Base-by-base conservation (phyloP, 1,284 basidiomycete genomes). In the Meripilus lineatus region DNA sequence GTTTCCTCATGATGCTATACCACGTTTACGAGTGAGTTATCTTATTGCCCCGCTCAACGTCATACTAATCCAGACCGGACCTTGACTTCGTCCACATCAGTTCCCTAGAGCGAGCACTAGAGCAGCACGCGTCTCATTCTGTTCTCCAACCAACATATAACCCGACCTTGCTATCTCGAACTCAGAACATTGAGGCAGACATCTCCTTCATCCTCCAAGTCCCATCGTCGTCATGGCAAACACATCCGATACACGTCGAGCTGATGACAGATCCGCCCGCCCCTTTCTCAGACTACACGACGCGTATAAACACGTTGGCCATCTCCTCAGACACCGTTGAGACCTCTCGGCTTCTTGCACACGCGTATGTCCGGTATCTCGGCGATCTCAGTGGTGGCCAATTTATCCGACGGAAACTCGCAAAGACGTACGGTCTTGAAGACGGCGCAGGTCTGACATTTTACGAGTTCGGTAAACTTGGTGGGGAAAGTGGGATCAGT, bases 301-400 rank as follows among this genome's bases (percentile, higher is more conserved):
- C 65, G 15, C 72, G 74, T 34, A 66, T 80, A 30, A 58, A 74
- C 30, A 55, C 68, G 18, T 64, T 82, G 37, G 62, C 72, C 6
- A 57, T 69, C 34, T 61, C 69, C 32, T 46, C 59, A 3, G 75
- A 81, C 44, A n/a, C n/a, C n/a, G n/a, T n/a, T n/a, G n/a, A n/a
- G n/a, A 77, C 80, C 1, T 65, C 74, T 1, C 63, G 69, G 4
- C 74, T 92, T 18, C 73, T 92, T 13, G 81, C 88, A 0, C 89
- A 92, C 61, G 75, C 87, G 0, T 91, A 91, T 58, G 85, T 89
- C 14, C 77, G 89, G 28, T 92, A 92, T 64, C 75, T 93, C n/a
- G 89, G 89, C 45, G 89, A 93, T 62, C 71, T 92, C 25, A 84
- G 80, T 38, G 89, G 89, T 14, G 89, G 90, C 0, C 89, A 92